These are phyloP conservation scores for Colletotrichum neosansevieriae DNA, from an alignment of 2,329 filamentous ascomycete species.

Conservation along the genomic window DNA sequence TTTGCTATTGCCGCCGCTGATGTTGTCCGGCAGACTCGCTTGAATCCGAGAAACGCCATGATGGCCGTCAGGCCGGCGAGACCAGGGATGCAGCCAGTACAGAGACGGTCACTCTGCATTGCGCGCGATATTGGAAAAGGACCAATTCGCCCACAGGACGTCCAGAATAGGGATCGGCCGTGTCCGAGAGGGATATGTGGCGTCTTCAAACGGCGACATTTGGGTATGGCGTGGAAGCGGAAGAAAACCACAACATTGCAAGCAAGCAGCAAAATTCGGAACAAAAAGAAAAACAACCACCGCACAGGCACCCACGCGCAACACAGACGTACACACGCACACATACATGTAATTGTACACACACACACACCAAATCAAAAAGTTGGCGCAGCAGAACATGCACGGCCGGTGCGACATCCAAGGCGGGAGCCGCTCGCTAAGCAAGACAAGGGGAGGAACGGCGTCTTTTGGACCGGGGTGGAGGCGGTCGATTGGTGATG, in stretches of 20 bases:
- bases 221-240: constrained; percentile 19
- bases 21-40: constrained; percentile 14
- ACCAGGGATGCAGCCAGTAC: background rate
- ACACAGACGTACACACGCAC: background rate
- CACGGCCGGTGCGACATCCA: constrained; percentile 21
- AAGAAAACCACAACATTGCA: constrained; percentile 11
- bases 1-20: constrained; percentile 17
- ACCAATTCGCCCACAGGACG: constrained; percentile 10
- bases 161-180: constrained; percentile 20
- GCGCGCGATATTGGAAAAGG: constrained; percentile 8
- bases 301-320: constrained; percentile 1
- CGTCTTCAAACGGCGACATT: constrained; percentile 24
- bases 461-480: constrained; percentile 17
- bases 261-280: background rate
- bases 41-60: constrained; percentile 31
- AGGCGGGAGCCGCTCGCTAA: constrained; percentile 39
- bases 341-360: background rate
- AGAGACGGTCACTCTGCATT: constrained; percentile 6
- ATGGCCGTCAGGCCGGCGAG: constrained; percentile 22
- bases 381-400: constrained; percentile 27
- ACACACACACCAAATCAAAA: background rate
- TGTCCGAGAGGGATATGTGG: constrained; percentile 28
- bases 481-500: constrained; percentile 6
- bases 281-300: constrained; percentile 19
- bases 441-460: constrained; percentile 34